Conservation (phyloP, 2,329 filamentous ascomycete genomes). For the Diplodia intermedia region DNA sequence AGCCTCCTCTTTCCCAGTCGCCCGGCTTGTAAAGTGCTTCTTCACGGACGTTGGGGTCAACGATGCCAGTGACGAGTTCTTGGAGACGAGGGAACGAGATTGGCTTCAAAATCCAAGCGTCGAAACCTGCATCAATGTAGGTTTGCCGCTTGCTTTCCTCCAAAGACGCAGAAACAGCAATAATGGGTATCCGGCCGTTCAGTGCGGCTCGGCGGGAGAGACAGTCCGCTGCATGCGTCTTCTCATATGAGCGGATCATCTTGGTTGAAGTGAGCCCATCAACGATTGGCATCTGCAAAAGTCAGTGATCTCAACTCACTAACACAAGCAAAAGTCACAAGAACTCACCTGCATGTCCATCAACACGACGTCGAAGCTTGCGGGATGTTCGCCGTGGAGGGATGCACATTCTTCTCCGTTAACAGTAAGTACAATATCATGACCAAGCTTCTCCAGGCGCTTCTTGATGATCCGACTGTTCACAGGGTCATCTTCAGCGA, state of each 20-base stretch:
- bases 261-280: constrained; percentile 83
- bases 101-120: constrained; percentile 90
- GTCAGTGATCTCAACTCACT: not conserved
- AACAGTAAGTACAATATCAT: constrained; percentile 73
- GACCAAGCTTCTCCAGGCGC: constrained; percentile 76
- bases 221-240: constrained; percentile 55
- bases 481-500: constrained; percentile 88
- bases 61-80: constrained; percentile 72
- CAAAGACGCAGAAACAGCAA: constrained; percentile 85
- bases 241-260: constrained; percentile 79
- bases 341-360: constrained; percentile 88
- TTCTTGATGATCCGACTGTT: constrained; percentile 85
- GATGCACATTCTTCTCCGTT: constrained; percentile 86
- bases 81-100: constrained; percentile 80
- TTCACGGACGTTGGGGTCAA: constrained; percentile 64
- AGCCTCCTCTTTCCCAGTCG: constrained; percentile 84
- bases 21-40: constrained; percentile 73
- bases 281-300: constrained; percentile 82
- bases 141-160: constrained; percentile 70
- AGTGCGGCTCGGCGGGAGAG: constrained; percentile 65
- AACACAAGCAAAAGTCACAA: no score
- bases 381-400: constrained; percentile 68
- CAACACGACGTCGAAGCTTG: constrained; percentile 76
- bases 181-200: constrained; percentile 77
- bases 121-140: constrained; percentile 81